Percentiles rank a stretch among this genome's conserved stretches.
phyloP scores from a whole-genome alignment of 129 eudicot species.

The Lactuca saligna region DNA sequence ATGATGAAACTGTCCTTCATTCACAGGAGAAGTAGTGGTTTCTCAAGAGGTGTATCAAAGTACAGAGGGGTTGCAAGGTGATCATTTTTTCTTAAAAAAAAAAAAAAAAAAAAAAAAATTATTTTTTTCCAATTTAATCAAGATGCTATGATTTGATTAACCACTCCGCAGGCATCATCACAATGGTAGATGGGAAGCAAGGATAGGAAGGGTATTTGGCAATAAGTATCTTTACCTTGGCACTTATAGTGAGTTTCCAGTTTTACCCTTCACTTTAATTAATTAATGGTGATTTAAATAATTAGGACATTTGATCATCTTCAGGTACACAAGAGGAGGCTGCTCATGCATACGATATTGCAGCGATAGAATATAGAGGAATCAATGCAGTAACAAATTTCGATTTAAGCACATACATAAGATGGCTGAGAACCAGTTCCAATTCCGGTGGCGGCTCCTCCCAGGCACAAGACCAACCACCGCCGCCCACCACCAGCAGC shows the following conservation, averaged over 20 bases:
- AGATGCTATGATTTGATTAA: not conserved
- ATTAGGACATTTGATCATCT: constrained; percentile 15
- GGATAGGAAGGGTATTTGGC: constrained; percentile 88
- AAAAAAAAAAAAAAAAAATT: no score
- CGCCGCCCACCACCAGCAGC: constrained; percentile 14
- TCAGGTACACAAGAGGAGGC: constrained; percentile 84
- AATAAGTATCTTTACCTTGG: constrained; percentile 82
- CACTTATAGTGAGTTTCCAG: constrained; percentile 55
- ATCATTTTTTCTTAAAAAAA: no score
- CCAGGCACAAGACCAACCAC: constrained; percentile 38
- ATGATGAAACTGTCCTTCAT: constrained; percentile 12
- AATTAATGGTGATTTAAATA: not conserved
- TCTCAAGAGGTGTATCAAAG: constrained; percentile 84
- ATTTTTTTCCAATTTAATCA: not conserved
- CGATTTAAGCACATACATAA: constrained; percentile 70
- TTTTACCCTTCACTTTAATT: constrained; percentile 7
- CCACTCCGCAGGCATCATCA: constrained; percentile 65
- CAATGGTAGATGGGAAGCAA: constrained; percentile 91
- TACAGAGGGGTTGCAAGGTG: constrained; percentile 93
- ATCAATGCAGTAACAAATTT: constrained; percentile 76
- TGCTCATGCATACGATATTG: constrained; percentile 80
- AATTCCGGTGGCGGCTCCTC: constrained; percentile 34
- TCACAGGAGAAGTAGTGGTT: constrained; percentile 78
- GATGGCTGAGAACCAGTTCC: constrained; percentile 58
- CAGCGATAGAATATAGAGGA: constrained; percentile 76